phyloP scores from a whole-genome alignment of 1,139 yeast species.

The Geotrichum restrictum region DNA sequence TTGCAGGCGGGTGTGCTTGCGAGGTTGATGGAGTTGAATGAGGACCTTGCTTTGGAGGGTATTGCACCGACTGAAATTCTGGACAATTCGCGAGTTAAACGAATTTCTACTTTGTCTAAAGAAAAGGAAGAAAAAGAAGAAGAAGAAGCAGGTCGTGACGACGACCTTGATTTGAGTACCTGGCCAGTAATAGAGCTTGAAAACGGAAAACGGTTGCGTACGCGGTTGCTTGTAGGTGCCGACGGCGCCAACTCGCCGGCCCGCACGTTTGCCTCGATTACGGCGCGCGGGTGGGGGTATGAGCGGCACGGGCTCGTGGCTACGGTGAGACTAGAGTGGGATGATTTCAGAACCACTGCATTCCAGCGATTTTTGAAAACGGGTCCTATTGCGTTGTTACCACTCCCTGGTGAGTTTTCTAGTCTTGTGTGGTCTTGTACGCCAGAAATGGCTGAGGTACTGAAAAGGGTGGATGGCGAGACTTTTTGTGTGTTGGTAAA shows the following conservation, averaged over 20 bases:
- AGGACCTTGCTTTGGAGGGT: constrained; percentile 25
- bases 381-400: constrained; percentile 90
- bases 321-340: constrained; percentile 68
- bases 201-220: constrained; percentile 58
- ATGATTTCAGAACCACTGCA: constrained; percentile 68
- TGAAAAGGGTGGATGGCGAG: constrained; percentile 55
- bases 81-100: constrained; percentile 63
- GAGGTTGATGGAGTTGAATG: constrained; percentile 51
- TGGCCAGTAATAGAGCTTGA: constrained; percentile 79
- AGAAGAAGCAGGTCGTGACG: constrained; percentile 8
- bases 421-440: constrained; percentile 92
- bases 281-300: constrained; percentile 90
- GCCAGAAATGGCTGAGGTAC: constrained; percentile 63
- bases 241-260: constrained; percentile 97
- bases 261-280: constrained; percentile 72
- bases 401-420: constrained; percentile 80
- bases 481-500: constrained; percentile 70
- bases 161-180: constrained; percentile 39
- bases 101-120: constrained; percentile 22
- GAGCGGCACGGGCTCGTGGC: constrained; percentile 88
- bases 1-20: constrained; percentile 67
- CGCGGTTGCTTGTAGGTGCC: constrained; percentile 84
- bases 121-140: background rate
- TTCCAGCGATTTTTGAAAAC: constrained; percentile 91
- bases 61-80: constrained; percentile 43